Evolutionary conservation across 2,329 filamentous ascomycete genomes (phyloP).

Genomic region (Emydomyces testavorans): DNA sequence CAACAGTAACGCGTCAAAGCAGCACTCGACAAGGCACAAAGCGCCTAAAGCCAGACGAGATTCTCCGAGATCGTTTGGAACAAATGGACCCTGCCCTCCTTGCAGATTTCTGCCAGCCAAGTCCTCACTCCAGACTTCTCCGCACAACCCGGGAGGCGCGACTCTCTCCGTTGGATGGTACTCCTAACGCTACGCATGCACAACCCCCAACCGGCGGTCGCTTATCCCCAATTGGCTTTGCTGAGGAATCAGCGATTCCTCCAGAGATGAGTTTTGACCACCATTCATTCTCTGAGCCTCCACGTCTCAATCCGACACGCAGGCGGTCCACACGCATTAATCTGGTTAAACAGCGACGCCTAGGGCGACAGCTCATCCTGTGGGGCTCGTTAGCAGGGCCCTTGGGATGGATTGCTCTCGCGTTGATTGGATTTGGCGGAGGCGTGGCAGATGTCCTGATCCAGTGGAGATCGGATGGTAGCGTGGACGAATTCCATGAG

Average conservation of each 20-base stretch:
- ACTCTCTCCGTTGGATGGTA: neutral
- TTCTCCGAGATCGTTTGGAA: slow-evolving; percentile 13
- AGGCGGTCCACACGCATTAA: neutral
- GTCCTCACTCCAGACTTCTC: neutral
- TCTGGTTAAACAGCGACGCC: slow-evolving; percentile 11
- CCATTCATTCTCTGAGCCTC: slow-evolving; percentile 15
- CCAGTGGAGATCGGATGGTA: slow-evolving; percentile 12
- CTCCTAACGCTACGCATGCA: neutral
- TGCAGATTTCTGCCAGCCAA: slow-evolving; percentile 12
- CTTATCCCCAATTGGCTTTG: neutral
- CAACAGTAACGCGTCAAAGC: slow-evolving; percentile 7
- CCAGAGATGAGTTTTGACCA: slow-evolving; percentile 13
- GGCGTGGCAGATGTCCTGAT: slow-evolving; percentile 11
- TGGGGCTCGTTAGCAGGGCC: slow-evolving; percentile 6
- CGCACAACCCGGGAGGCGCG: neutral
- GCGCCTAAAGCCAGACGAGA: slow-evolving; percentile 9
- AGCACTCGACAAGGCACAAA: slow-evolving; percentile 10
- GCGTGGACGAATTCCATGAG: slow-evolving; percentile 14
- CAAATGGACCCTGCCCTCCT: slow-evolving; percentile 13
- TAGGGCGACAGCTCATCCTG: slow-evolving; percentile 15
- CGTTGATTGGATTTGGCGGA: slow-evolving; percentile 12
- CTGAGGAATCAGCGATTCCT: slow-evolving; percentile 11
- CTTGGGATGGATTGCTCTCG: slow-evolving; percentile 16
- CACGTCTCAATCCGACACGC: slow-evolving; percentile 12
- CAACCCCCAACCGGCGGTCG: neutral